These are phyloP conservation scores for Citrus hindsii DNA, from an alignment of 345 rosid genomes.

Conservation along the genomic window DNA sequence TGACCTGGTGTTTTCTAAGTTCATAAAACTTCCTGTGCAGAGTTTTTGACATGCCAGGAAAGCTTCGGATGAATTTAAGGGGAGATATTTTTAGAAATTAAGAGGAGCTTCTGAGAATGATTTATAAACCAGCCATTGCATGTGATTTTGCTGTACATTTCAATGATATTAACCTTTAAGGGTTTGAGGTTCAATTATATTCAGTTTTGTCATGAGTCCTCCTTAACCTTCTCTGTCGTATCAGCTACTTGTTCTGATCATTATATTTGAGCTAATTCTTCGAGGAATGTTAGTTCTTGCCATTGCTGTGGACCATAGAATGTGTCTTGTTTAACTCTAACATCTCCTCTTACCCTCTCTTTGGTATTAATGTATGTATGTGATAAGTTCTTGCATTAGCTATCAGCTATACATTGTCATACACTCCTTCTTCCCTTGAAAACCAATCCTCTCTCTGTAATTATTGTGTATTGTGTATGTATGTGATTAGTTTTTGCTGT, in stretches of 20 bases:
- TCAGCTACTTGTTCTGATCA: background rate
- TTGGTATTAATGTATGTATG: background rate
- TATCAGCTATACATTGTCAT: no score
- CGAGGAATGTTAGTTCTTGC: background rate
- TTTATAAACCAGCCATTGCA: background rate
- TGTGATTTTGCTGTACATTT: background rate
- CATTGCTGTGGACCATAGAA: background rate
- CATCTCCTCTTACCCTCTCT: background rate
- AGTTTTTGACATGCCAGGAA: background rate
- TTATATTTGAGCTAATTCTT: background rate
- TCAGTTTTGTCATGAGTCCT: background rate
- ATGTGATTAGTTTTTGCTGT: background rate
- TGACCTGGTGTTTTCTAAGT: background rate
- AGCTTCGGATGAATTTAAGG: background rate
- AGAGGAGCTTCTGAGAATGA: background rate
- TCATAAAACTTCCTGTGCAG: no score
- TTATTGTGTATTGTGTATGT: background rate
- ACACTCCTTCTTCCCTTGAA: no score
- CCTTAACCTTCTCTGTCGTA: background rate
- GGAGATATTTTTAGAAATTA: background rate
- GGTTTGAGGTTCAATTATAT: background rate
- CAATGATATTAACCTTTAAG: background rate
- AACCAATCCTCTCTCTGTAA: background rate
- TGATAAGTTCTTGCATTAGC: background rate
- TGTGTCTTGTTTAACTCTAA: background rate